A percentile compares a stretch with the other conserved stretches of the same genome.
These are phyloP conservation scores for Amanita polypyramis DNA, from an alignment of 768 basidiomycete species.

Conservation along the genomic window DNA sequence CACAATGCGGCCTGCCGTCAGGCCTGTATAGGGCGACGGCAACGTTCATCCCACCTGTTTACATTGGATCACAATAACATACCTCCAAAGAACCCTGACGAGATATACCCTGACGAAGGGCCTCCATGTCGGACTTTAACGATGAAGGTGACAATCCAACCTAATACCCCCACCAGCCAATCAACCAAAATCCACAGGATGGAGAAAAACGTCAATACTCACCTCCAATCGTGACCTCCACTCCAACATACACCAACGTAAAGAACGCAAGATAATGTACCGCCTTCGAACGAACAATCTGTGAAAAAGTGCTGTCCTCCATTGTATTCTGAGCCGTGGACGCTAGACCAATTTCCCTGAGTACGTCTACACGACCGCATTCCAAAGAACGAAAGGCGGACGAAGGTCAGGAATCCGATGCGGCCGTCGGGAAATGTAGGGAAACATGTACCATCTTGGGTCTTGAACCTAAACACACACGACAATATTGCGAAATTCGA, in stretches of 20 bases:
- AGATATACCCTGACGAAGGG: conserved; percentile 38
- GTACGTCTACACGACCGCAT: conserved; percentile 30
- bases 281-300: conserved; percentile 39
- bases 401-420: no score
- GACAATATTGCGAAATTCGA: conserved; percentile 42
- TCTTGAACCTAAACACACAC: conserved; percentile 55
- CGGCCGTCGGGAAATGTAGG: not conserved
- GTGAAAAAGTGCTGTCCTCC: conserved; percentile 31
- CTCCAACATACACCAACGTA: conserved; percentile 57
- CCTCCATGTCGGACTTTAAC: conserved; percentile 25
- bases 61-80: no score
- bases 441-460: conserved; percentile 46
- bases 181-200: not conserved
- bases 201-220: not conserved
- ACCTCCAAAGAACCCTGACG: conserved; percentile 50
- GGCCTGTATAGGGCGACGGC: conserved; percentile 23
- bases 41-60: conserved; percentile 6
- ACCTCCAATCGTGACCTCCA: conserved; percentile 53
- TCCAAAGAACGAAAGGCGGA: no score
- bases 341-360: conserved; percentile 41
- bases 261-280: conserved; percentile 59
- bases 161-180: no score
- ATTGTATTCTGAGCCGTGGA: conserved; percentile 24
- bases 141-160: conserved; percentile 64
- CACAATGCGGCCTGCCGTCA: conserved; percentile 44